Evolutionary conservation across 768 basidiomycete genomes (phyloP).

Genomic region (Rhodotorula paludigena): DNA sequence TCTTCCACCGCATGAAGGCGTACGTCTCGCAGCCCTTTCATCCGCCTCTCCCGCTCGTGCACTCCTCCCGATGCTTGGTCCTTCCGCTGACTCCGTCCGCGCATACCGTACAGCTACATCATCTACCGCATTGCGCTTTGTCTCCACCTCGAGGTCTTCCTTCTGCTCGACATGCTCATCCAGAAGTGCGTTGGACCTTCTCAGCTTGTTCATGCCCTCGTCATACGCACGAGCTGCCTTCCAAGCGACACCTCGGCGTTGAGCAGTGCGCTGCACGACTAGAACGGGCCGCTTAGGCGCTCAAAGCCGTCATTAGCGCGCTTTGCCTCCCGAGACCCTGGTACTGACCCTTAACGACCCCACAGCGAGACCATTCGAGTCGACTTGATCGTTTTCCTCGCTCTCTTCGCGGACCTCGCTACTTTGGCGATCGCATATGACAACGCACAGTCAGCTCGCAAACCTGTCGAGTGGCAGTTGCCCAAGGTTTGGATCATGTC

Average conservation of each 20-base stretch:
- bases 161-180: constrained; percentile 52
- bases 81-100: neutral
- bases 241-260: too few species aligned
- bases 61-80: neutral
- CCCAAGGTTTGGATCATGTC: constrained; percentile 55
- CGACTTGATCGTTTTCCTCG: constrained; percentile 53
- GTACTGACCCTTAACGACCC: too few species aligned
- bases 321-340: too few species aligned
- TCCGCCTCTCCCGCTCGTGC: neutral
- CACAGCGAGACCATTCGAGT: constrained; percentile 54
- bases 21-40: too few species aligned
- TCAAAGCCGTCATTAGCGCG: too few species aligned
- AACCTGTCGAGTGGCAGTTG: constrained; percentile 55
- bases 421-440: constrained; percentile 57
- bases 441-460: constrained; percentile 46
- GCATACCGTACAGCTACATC: constrained; percentile 21
- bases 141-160: constrained; percentile 54
- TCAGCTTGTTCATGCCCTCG: too few species aligned
- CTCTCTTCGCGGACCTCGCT: constrained; percentile 53
- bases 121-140: constrained; percentile 54
- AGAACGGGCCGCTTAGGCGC: too few species aligned
- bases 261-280: too few species aligned
- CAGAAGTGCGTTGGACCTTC: constrained; percentile 51
- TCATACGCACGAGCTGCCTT: too few species aligned
- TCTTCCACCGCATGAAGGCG: constrained; percentile 55